Conservation (phyloP, 257 asterid genomes). For the Solanum sparsipilum region DNA sequence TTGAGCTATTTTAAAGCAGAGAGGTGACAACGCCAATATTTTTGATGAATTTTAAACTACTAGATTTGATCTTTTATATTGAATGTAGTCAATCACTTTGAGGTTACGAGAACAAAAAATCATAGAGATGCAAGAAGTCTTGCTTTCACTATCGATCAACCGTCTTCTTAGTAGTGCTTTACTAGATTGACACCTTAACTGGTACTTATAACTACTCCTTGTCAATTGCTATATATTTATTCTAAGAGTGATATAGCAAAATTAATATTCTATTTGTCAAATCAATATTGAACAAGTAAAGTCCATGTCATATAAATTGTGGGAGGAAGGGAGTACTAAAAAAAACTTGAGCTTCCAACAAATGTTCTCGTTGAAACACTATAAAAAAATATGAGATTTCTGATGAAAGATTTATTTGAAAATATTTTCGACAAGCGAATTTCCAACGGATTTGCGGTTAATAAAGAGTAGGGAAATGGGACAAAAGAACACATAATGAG, state of each 20-base stretch:
- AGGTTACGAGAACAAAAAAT: background rate
- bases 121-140: background rate
- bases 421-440: background rate
- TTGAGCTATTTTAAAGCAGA: background rate
- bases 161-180: background rate
- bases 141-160: background rate
- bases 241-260: no score
- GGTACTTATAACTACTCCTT: no score
- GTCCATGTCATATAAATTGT: background rate
- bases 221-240: no score
- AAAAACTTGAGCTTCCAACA: background rate
- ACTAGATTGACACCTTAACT: background rate
- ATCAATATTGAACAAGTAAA: background rate
- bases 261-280: background rate
- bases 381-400: background rate
- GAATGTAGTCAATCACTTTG: background rate
- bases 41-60: background rate
- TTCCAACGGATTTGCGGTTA: background rate
- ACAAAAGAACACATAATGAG: background rate
- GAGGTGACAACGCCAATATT: background rate
- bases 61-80: no score
- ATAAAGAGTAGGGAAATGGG: background rate
- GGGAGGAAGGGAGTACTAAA: background rate
- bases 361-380: background rate
- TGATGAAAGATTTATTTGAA: background rate